phyloP scores from a whole-genome alignment of 2,329 filamentous ascomycete genomes.

The Pseudocercospora cruenta region DNA sequence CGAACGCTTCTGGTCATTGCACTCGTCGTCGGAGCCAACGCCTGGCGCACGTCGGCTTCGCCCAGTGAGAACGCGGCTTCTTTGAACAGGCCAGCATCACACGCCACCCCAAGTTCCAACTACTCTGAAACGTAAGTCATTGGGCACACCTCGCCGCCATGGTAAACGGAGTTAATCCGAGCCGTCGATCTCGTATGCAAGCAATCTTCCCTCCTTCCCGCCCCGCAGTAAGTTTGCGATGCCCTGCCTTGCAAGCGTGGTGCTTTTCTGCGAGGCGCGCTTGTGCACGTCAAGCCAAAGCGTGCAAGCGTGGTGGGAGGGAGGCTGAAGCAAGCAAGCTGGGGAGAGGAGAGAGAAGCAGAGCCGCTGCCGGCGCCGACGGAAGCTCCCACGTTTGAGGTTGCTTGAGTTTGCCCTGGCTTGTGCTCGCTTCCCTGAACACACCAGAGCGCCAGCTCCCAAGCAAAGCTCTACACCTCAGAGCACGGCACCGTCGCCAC shows the following conservation, averaged over 20 bases:
- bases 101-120: conserved; percentile 20
- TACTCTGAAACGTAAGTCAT: conserved; percentile 18
- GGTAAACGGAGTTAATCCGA: not conserved
- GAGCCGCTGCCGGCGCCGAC: not conserved
- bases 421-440: conserved; percentile 7
- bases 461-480: conserved; percentile 6
- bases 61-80: conserved; percentile 15
- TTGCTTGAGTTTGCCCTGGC: not conserved
- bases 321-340: not conserved
- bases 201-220: conserved; percentile 21
- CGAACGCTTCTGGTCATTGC: conserved; percentile 24
- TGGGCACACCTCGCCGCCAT: conserved; percentile 11
- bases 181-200: conserved; percentile 18
- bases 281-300: not conserved
- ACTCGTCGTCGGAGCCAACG: conserved; percentile 17
- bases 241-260: conserved; percentile 4
- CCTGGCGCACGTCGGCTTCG: conserved; percentile 7
- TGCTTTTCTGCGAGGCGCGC: conserved; percentile 4
- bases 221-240: conserved; percentile 10
- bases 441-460: conserved; percentile 1
- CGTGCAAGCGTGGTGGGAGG: not conserved
- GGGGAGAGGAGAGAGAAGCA: not conserved
- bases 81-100: conserved; percentile 23
- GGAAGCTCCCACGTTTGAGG: not conserved
- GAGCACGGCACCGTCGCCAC: conserved; percentile 12